These are phyloP conservation scores for Venturia pyrina DNA, from an alignment of 2,329 filamentous ascomycete genomes.

Conservation along the genomic window DNA sequence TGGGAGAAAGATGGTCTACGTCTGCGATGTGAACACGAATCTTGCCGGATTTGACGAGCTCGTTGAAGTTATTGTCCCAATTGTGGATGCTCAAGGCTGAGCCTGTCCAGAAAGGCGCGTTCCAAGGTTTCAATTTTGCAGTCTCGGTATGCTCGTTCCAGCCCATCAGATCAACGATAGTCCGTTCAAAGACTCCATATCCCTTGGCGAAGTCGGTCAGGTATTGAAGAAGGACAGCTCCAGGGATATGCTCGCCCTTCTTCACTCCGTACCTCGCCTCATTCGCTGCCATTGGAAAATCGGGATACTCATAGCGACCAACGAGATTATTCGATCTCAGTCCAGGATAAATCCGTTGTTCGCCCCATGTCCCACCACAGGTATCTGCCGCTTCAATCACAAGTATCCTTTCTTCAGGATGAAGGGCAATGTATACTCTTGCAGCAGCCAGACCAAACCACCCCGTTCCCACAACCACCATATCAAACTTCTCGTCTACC, in stretches of 20 bases:
- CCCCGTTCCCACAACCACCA: constrained; percentile 18
- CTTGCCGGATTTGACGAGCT: constrained; percentile 42
- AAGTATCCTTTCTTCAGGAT: constrained; percentile 30
- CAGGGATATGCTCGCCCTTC: constrained; percentile 49
- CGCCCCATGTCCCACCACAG: constrained; percentile 34
- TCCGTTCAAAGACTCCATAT: constrained; percentile 39
- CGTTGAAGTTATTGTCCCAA: constrained; percentile 46
- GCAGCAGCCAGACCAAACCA: constrained; percentile 38
- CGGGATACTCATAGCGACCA: constrained; percentile 31
- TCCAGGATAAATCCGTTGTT: constrained; percentile 33
- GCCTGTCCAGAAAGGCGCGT: constrained; percentile 42
- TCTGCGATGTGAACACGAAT: constrained; percentile 48
- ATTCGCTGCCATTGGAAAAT: constrained; percentile 23
- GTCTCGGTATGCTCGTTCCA: constrained; percentile 34
- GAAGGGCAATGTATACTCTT: constrained; percentile 37
- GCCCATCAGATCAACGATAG: constrained; percentile 37
- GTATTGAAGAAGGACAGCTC: constrained; percentile 46
- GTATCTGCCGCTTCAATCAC: constrained; percentile 33
- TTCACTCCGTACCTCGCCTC: constrained; percentile 33
- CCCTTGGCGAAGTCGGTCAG: constrained; percentile 45
- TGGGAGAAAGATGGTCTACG: constrained; percentile 37
- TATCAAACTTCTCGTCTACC: neutral
- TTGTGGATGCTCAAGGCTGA: constrained; percentile 51
- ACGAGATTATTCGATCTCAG: constrained; percentile 35
- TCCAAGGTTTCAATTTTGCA: constrained; percentile 33